A percentile compares a stretch with the other conserved stretches of the same genome.
phyloP scores from a whole-genome alignment of 129 eudicot genomes.

The Tagetes erecta region DNA sequence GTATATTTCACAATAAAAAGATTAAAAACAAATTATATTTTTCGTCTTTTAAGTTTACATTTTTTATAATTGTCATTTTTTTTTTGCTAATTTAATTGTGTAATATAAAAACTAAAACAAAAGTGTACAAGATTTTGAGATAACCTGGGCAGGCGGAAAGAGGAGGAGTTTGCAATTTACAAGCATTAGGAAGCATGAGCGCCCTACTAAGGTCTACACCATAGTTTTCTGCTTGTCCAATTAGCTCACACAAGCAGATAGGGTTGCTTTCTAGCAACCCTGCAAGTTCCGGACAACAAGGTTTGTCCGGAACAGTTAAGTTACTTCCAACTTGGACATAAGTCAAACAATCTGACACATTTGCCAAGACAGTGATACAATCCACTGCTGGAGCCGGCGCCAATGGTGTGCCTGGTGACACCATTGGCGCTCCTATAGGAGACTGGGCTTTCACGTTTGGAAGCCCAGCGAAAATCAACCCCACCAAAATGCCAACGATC shows the following conservation, averaged over 20 bases:
- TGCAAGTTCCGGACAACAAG: slow-evolving; percentile 46
- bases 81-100: too few relatives aligned
- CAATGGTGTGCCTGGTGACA: slow-evolving; percentile 15
- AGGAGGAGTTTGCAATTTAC: slow-evolving; percentile 35
- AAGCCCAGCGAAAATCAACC: slow-evolving; percentile 13
- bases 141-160: slow-evolving; percentile 40
- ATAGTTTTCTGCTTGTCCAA: slow-evolving; percentile 15
- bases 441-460: slow-evolving; percentile 33
- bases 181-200: slow-evolving; percentile 41
- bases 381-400: slow-evolving; percentile 32
- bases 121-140: not conserved
- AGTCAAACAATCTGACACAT: slow-evolving; percentile 42
- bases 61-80: not conserved
- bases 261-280: slow-evolving; percentile 42
- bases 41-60: not conserved
- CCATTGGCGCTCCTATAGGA: slow-evolving; percentile 28
- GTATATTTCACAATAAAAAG: not conserved
- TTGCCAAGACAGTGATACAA: slow-evolving; percentile 21
- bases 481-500: slow-evolving; percentile 29
- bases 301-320: slow-evolving; percentile 34
- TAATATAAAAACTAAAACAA: not conserved
- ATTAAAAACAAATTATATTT: too few relatives aligned
- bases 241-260: slow-evolving; percentile 43
- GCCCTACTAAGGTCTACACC: slow-evolving; percentile 39
- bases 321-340: slow-evolving; percentile 40